A percentile compares a stretch with the other conserved stretches of the same genome.
These are phyloP conservation scores for Oryza longistaminata DNA, from an alignment of 176 grass and related monocot genomes.

Conservation along the genomic window DNA sequence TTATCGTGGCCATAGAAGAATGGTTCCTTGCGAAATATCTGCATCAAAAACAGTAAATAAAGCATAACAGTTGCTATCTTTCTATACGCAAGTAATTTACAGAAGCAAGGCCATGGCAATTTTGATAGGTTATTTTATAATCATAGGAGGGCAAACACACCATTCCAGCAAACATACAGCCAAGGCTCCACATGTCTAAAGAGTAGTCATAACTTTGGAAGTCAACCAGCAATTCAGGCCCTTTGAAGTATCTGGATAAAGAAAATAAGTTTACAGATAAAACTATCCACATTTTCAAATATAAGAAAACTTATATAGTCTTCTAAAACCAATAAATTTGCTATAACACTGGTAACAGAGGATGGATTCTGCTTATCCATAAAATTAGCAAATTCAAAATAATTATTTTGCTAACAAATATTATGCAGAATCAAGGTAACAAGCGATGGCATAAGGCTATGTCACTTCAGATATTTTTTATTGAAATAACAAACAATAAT, in stretches of 20 bases:
- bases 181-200: slow-evolving; percentile 87
- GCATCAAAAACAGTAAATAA: slow-evolving; percentile 22
- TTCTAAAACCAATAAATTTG: neutral
- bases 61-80: neutral
- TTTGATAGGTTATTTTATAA: slow-evolving; percentile 1
- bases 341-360: neutral
- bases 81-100: neutral
- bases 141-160: slow-evolving; percentile 24
- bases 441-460: neutral
- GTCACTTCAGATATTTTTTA: slow-evolving; percentile 6
- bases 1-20: slow-evolving; percentile 87
- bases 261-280: neutral
- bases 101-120: slow-evolving; percentile 9
- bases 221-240: slow-evolving; percentile 72
- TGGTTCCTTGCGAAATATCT: slow-evolving; percentile 89
- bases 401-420: neutral
- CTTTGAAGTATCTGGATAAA: slow-evolving; percentile 73
- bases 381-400: neutral
- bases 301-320: neutral
- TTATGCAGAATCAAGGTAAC: slow-evolving; percentile 21
- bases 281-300: slow-evolving; percentile 7
- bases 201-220: slow-evolving; percentile 78
- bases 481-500: neutral
- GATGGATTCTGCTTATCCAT: neutral
- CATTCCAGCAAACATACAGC: slow-evolving; percentile 88